These are phyloP conservation scores for Bimuria novae-zelandiae DNA, from an alignment of 2,329 filamentous ascomycete genomes.

Conservation along the genomic window DNA sequence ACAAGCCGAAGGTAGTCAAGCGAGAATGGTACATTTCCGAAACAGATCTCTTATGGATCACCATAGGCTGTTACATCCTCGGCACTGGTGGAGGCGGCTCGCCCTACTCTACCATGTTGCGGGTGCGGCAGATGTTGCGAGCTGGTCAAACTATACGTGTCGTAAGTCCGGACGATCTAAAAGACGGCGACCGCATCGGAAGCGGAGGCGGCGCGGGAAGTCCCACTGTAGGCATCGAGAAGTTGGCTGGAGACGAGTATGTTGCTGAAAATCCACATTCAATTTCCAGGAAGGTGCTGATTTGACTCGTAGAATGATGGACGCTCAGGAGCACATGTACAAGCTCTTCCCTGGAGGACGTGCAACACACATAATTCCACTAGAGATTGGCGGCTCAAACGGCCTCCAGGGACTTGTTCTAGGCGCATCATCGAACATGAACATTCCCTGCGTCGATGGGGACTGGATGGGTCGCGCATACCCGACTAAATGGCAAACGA, in stretches of 20 bases:
- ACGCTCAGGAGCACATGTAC: constrained; percentile 44
- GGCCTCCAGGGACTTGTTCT: constrained; percentile 48
- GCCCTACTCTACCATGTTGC: constrained; percentile 52
- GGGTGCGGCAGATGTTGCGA: constrained; percentile 47
- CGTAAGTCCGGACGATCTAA: constrained; percentile 49
- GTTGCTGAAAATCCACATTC: constrained; percentile 1
- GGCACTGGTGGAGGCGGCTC: constrained; percentile 56
- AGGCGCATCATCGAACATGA: constrained; percentile 45
- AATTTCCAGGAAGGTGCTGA: background rate
- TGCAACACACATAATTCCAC: constrained; percentile 44
- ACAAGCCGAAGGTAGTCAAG: constrained; percentile 47
- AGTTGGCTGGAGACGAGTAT: constrained; percentile 49
- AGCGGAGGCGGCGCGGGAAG: constrained; percentile 53
- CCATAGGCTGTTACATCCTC: constrained; percentile 55
- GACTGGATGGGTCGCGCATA: constrained; percentile 57
- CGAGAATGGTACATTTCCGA: constrained; percentile 53
- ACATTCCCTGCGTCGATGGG: constrained; percentile 51
- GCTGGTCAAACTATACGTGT: constrained; percentile 49
- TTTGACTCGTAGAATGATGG: constrained; percentile 35
- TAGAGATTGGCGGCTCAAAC: constrained; percentile 56
- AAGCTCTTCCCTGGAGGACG: constrained; percentile 36
- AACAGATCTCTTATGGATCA: constrained; percentile 52
- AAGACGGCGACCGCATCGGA: constrained; percentile 51
- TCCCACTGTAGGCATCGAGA: constrained; percentile 51
- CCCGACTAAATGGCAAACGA: constrained; percentile 52